These are phyloP conservation scores for Nematodospora valgi DNA, from an alignment of 805 yeast genomes.

Conservation along the genomic window DNA sequence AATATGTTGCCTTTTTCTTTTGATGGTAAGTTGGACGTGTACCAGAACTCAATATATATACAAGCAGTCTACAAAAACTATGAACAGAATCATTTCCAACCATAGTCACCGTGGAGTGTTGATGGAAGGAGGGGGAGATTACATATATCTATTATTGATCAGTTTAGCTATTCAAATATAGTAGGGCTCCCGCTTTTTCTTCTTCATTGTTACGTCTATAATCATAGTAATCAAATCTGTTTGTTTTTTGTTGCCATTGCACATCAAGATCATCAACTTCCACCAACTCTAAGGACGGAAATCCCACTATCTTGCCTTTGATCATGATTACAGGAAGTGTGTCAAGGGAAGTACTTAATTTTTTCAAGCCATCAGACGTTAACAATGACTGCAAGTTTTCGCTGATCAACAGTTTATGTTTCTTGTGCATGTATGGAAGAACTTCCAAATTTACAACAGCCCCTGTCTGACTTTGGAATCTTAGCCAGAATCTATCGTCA, in stretches of 20 bases:
- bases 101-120: too few relatives aligned
- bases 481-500: slow-evolving; percentile 41
- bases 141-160: too few relatives aligned
- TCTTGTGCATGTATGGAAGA: slow-evolving; percentile 15
- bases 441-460: slow-evolving; percentile 7
- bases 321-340: slow-evolving; percentile 11
- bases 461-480: slow-evolving; percentile 8
- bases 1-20: slow-evolving; percentile 18
- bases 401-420: slow-evolving; percentile 6
- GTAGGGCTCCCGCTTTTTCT: too few relatives aligned
- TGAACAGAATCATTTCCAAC: too few relatives aligned
- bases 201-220: background rate
- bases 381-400: background rate
- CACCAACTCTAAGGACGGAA: slow-evolving; percentile 15
- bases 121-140: too few relatives aligned
- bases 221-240: slow-evolving; percentile 10
- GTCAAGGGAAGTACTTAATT: background rate
- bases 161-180: too few relatives aligned
- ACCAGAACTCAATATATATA: background rate
- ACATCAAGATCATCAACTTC: slow-evolving; percentile 7
- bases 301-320: slow-evolving; percentile 9
- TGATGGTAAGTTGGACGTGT: slow-evolving; percentile 1
- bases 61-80: background rate
- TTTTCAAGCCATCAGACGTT: too few relatives aligned
- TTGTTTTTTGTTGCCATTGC: slow-evolving; percentile 16